A percentile compares a stretch with the other conserved stretches of the same genome.
Evolutionary conservation across 345 rosid species (phyloP).

Genomic region (Zanthoxylum bungeanum): DNA sequence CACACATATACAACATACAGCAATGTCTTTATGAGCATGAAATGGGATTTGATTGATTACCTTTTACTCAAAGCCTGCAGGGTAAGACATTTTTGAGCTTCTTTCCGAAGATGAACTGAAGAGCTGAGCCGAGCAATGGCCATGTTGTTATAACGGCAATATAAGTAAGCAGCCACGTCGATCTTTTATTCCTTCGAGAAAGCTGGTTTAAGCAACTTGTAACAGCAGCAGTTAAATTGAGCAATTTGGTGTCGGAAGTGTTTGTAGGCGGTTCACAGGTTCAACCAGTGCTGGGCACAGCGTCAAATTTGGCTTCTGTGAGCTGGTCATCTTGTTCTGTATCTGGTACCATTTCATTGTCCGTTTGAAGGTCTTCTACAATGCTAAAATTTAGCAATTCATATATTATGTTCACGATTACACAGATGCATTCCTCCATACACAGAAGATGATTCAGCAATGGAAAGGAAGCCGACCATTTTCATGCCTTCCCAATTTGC

Average conservation of each 20-base stretch:
- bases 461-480: conserved; percentile 47
- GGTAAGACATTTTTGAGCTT: conserved; percentile 29
- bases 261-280: conserved; percentile 19
- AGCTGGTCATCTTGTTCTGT: conserved; percentile 21
- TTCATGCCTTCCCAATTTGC: conserved; percentile 95
- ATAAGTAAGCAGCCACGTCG: conserved; percentile 57
- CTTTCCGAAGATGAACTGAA: conserved; percentile 41
- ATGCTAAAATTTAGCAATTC: not conserved
- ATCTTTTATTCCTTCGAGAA: conserved; percentile 27
- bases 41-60: conserved; percentile 1
- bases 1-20: not conserved
- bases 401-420: not conserved
- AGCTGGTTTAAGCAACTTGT: conserved; percentile 45
- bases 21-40: not conserved
- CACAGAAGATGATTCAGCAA: conserved; percentile 6
- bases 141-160: conserved; percentile 57
- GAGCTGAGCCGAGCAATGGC: conserved; percentile 55
- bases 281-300: conserved; percentile 9
- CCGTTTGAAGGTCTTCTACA: not conserved
- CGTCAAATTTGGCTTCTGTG: conserved; percentile 21
- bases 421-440: not conserved
- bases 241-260: conserved; percentile 20
- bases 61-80: conserved; percentile 19
- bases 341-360: conserved; percentile 12
- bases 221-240: conserved; percentile 19